Evolutionary conservation across 1,139 yeast genomes (phyloP), one percentile per base, ranked within the genome.

Genomic region (Eremothecium cymbalariae): DNA sequence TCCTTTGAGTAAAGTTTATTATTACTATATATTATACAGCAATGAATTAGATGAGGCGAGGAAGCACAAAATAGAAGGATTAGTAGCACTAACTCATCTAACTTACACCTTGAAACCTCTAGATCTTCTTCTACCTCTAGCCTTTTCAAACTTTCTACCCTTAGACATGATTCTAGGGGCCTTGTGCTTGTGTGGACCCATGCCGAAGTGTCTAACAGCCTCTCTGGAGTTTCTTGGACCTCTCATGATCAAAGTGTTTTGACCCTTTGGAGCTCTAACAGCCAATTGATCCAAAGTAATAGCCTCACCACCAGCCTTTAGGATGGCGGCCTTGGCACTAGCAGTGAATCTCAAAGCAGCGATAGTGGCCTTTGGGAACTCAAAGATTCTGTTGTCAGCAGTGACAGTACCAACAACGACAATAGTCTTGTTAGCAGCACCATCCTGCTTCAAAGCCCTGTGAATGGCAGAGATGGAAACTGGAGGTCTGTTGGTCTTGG

Each of bases 81-180:
- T 15, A 28, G 25, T 14, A n/a, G n/a, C n/a, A n/a, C 25, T 6
- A 20, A 30, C 14, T 36, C 36, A 55, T 48, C 51, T 59, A 61
- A 57, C 62, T 85, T 90, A 90, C 72, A 93, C 99, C 84, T 90
- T 90, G 98, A 90, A 90, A 77, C 95, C 98, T 79, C 94, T 85
- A 55, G 97, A 88, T 70, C 76, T 81, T 77, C 99, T 81, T 72
- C 84, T 93, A 80, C 98, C 98, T 84, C 98, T 90, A 63, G 96
- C 98, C 72, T 93, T 85, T 80, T 93, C 98, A 78, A 90, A 90
- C 77, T 90, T 93, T 79, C 97, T 90, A 68, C 98, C 98, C 71
- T 77, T 86, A 53, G 97, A 88, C 65, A 72, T 64, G 69, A 90
- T 81, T 77, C 94, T 86, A 73, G 99, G 99, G 63, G 97, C 98